phyloP scores from a whole-genome alignment of 805 yeast genomes.

The Helenozyma baotianmanensis region DNA sequence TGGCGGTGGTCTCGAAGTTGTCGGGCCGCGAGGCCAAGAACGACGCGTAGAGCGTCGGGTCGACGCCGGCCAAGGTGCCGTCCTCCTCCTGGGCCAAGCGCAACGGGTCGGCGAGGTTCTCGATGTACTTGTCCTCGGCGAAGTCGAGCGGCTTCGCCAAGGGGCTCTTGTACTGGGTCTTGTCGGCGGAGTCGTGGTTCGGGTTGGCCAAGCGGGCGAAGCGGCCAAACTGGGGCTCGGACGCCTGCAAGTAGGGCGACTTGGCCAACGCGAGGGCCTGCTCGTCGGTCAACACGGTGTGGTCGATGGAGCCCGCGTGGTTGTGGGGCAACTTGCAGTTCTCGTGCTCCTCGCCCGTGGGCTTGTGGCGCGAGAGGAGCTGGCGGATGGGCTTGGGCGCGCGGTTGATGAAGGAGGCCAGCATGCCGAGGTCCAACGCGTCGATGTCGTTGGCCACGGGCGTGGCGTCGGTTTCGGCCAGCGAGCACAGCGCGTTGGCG shows the following conservation, averaged over 20 bases:
- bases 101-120: slow-evolving; percentile 30
- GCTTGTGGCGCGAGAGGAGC: slow-evolving; percentile 19
- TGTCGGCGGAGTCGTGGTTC: slow-evolving; percentile 13
- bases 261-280: slow-evolving; percentile 52
- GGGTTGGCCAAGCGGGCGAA: slow-evolving; percentile 38
- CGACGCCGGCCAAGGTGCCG: slow-evolving; percentile 39
- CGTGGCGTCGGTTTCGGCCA: slow-evolving; percentile 1
- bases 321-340: slow-evolving; percentile 30
- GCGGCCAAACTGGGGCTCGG: slow-evolving; percentile 53
- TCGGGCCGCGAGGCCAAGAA: slow-evolving; percentile 88
- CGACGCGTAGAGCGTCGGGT: slow-evolving; percentile 63
- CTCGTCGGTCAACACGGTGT: slow-evolving; percentile 37
- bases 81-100: slow-evolving; percentile 40
- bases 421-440: slow-evolving; percentile 33
- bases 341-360: slow-evolving; percentile 22
- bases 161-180: slow-evolving; percentile 19
- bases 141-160: slow-evolving; percentile 18
- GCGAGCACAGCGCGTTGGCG: slow-evolving; percentile 4
- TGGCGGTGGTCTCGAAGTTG: slow-evolving; percentile 79
- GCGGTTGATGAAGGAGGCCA: slow-evolving; percentile 34
- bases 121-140: slow-evolving; percentile 10
- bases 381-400: slow-evolving; percentile 38
- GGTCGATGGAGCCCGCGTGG: slow-evolving; percentile 19
- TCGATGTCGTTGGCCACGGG: slow-evolving; percentile 25
- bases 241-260: slow-evolving; percentile 54